Evolutionary conservation across 306 rosid species (phyloP).

Genomic region (Ceratonia siliqua): DNA sequence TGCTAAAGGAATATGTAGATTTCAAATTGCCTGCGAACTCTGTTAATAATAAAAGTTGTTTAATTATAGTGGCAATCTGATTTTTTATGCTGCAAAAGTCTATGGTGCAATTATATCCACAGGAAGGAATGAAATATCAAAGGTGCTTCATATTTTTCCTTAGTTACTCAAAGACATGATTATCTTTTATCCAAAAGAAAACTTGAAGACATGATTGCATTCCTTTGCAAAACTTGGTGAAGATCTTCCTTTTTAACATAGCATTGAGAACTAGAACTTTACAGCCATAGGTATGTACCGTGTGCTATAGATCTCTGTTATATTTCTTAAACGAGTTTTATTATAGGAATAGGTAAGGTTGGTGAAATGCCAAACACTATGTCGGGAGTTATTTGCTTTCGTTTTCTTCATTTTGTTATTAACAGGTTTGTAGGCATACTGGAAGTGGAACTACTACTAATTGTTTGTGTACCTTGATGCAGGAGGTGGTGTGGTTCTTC

Average conservation of each 20-base stretch:
- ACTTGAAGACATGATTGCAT: not conserved
- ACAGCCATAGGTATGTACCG: not conserved
- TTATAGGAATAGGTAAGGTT: not conserved
- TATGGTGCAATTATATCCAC: not conserved
- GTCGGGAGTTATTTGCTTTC: constrained; percentile 6
- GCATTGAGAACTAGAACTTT: not conserved
- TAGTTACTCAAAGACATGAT: not conserved
- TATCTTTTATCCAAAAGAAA: not conserved
- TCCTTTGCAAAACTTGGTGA: not conserved
- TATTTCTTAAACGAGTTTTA: not conserved
- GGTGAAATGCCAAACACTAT: constrained; percentile 9
- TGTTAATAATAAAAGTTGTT: not conserved
- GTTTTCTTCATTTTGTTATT: not conserved
- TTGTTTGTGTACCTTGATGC: constrained; percentile 28
- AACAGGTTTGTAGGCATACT: not conserved
- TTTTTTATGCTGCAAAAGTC: not conserved
- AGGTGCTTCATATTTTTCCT: not conserved
- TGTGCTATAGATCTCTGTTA: constrained; percentile 5
- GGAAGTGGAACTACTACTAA: not conserved
- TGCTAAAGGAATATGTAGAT: not conserved
- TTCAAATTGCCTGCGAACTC: not conserved
- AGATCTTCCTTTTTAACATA: not conserved
- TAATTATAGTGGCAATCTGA: not conserved
- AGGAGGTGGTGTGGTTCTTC: constrained; percentile 76
- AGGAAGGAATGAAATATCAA: not conserved